Conservation (phyloP, 2,329 filamentous ascomycete species). For the Exophiala sp. region DNA sequence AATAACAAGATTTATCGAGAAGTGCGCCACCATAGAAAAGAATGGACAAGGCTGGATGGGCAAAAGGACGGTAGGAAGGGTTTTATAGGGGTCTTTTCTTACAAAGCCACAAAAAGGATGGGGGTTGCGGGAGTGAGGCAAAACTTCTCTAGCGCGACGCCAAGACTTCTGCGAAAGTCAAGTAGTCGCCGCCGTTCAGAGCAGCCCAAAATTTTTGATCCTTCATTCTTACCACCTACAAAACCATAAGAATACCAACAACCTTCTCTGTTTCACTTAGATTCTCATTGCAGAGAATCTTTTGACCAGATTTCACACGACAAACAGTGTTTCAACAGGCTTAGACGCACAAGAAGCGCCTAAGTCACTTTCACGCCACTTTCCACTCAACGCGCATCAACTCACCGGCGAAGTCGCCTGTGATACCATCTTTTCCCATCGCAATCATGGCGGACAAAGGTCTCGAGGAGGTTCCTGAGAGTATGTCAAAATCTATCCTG, state of each 20-base stretch:
- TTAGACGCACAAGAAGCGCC: slow-evolving; percentile 23
- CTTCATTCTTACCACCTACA: slow-evolving; percentile 8
- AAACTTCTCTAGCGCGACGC: slow-evolving; percentile 11
- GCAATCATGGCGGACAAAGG: slow-evolving; percentile 99
- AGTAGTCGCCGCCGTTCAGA: slow-evolving; percentile 3
- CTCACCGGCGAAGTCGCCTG: slow-evolving; percentile 70
- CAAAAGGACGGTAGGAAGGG: background rate
- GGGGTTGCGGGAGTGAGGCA: background rate
- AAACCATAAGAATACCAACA: slow-evolving; percentile 13
- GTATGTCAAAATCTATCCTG: slow-evolving; percentile 52
- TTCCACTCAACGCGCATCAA: slow-evolving; percentile 38
- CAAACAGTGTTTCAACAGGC: slow-evolving; percentile 8
- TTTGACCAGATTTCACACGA: slow-evolving; percentile 15
- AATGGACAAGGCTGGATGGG: slow-evolving; percentile 16
- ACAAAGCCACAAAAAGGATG: background rate
- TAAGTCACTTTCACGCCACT: slow-evolving; percentile 22
- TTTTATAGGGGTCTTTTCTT: background rate
- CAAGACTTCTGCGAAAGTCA: slow-evolving; percentile 9
- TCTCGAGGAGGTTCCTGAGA: slow-evolving; percentile 95
- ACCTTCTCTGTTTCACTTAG: slow-evolving; percentile 21
- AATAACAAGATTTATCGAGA: background rate
- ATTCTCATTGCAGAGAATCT: slow-evolving; percentile 28
- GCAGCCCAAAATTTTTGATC: slow-evolving; percentile 17
- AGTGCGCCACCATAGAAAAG: slow-evolving; percentile 7
- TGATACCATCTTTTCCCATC: slow-evolving; percentile 59